Percentiles rank a stretch among this genome's conserved stretches.
Evolutionary conservation across 139 green algal genomes (phyloP).

Genomic region (Nannochloris sp.): DNA sequence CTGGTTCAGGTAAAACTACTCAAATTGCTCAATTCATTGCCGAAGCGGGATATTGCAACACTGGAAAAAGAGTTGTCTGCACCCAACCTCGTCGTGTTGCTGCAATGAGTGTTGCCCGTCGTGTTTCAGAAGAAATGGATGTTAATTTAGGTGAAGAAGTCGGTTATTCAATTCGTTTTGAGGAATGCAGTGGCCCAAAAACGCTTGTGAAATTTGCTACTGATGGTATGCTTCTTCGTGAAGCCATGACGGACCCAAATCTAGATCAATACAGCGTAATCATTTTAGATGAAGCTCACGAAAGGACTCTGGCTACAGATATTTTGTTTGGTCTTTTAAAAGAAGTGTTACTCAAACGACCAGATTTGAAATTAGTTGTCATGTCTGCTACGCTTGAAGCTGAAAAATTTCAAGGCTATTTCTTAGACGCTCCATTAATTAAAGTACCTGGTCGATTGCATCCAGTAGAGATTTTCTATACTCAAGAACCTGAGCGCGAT

Average conservation of each 20-base stretch:
- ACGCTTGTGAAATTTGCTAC: conserved; percentile 90
- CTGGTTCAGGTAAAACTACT: conserved; percentile 96
- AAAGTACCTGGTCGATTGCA: conserved; percentile 95
- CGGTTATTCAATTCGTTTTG: conserved; percentile 86
- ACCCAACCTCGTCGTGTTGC: conserved; percentile 87
- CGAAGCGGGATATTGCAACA: conserved; percentile 74
- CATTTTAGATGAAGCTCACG: conserved; percentile 84
- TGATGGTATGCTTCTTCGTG: conserved; percentile 94
- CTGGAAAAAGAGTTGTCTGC: conserved; percentile 68
- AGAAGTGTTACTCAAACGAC: conserved; percentile 75
- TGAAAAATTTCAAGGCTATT: conserved; percentile 99
- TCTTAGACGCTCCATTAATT: conserved; percentile 91
- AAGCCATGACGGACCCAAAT: conserved; percentile 81
- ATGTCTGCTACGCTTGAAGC: conserved; percentile 98
- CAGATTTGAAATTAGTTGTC: conserved; percentile 97
- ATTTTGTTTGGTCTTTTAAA: conserved; percentile 86
- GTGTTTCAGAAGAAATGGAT: conserved; percentile 87
- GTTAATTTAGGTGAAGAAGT: conserved; percentile 73
- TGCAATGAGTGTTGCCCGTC: conserved; percentile 74
- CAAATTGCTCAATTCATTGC: conserved; percentile 97
- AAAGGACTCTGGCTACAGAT: conserved; percentile 79
- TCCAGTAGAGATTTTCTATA: conserved; percentile 99
- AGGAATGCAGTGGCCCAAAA: conserved; percentile 59
- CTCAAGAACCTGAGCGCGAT: conserved; percentile 93
- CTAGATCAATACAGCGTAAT: conserved; percentile 76